A percentile compares a stretch with the other conserved stretches of the same genome.
These are phyloP conservation scores for Yarrowia bubula DNA, from an alignment of 805 yeast species.

Conservation along the genomic window DNA sequence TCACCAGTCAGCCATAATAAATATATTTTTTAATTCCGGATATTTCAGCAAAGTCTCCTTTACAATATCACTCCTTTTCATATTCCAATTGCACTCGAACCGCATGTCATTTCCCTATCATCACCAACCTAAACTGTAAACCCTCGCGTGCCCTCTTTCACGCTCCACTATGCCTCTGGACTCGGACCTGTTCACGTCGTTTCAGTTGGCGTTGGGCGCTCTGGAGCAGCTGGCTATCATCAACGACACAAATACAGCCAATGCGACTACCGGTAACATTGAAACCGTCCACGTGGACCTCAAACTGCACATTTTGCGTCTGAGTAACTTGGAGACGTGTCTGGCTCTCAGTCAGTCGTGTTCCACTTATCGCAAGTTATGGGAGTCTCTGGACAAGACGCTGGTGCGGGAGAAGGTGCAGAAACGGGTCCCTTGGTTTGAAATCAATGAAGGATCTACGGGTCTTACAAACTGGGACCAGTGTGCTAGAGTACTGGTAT, in stretches of 20 bases:
- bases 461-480: not conserved
- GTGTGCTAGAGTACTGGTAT: not conserved
- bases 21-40: no score
- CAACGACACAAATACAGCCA: not conserved
- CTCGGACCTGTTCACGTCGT: not conserved
- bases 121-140: not conserved
- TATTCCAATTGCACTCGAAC: no score
- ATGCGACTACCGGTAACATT: not conserved
- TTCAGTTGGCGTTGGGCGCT: not conserved
- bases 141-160: not conserved
- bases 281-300: not conserved
- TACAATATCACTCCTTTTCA: no score
- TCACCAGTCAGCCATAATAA: no score
- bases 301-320: not conserved
- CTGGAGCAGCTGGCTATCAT: not conserved
- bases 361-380: not conserved
- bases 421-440: not conserved
- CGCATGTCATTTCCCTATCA: not conserved
- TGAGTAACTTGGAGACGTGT: not conserved
- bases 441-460: not conserved
- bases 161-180: not conserved
- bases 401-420: not conserved
- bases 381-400: not conserved
- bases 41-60: no score
- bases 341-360: not conserved